Base-by-base conservation (phyloP, 345 rosid species). In the Streptanthus diversifolius region DNA sequence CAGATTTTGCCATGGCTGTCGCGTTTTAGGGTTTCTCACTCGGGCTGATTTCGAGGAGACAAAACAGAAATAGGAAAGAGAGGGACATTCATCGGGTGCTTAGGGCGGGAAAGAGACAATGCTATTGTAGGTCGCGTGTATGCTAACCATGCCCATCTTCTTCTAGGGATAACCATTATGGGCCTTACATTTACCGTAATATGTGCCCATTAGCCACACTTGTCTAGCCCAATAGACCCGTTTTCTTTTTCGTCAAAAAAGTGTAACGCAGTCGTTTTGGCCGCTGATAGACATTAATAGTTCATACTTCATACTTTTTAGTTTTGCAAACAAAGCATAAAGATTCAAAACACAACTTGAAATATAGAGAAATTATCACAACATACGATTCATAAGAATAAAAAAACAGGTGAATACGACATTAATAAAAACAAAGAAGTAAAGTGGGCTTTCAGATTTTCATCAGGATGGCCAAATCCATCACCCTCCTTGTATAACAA, bases 1-100 rank as follows among this genome's bases (percentile, higher is more conserved):
- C 70, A 11, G 87, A 67, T 59, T 74, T 82, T 8, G 72, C 83
- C 98, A 90, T 88, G 44, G 72, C 73, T 18, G 44, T 35, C 14
- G 33, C 7, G 15, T 40, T 48, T 58, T 55, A 53, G 74, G 75
- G 61, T 58, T 71, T 60, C 39, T 24, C 71, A 37, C 29, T 29
- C 59, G 48, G 55, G 11, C 43, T 30, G 66, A 61, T 15, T 33
- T 52, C 59, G 70, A 66, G 37, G 22, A 40, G 35, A n/a, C 36
- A 56, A 63, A n/a, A 4, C 32, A 40, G 47, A 14, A 15, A 29
- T 25, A 60, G 40, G 43, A 17, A 3, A 24, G 39, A 49, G 17
- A 22, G 57, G 17, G 8, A 30, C 33, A 44, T 15, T 53, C 51
- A 5, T 29, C 43, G 67, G 51, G 14, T 2, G 72, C 33, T 55